Evolutionary conservation across 2,329 filamentous ascomycete species (phyloP), one percentile per base, ranked within the genome.

Genomic region (Alternaria gansuensis): DNA sequence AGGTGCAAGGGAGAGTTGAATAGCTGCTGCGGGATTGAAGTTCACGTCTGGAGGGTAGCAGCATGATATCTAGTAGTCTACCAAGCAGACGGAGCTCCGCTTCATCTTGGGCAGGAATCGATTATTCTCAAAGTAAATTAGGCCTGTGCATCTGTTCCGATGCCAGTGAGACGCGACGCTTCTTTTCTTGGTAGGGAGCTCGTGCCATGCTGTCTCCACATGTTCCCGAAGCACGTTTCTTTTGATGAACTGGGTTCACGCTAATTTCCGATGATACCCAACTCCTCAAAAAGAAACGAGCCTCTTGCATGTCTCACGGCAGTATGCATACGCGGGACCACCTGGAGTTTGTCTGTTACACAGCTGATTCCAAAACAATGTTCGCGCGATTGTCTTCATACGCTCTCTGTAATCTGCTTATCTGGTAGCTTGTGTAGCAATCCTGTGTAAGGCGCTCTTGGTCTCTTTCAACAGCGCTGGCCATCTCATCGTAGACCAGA

Each of bases 341-440:
- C 43, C 43, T 37, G 26, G 29, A 55, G 48, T 65, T 65, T 71
- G 66, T 69, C 70, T 71, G 68, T 70, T 63, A 65, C 66, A 71
- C 68, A 66, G 44, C 60, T 62, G 56, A 57, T 56, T 59, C 49
- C 60, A 52, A 65, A 67, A 67, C 62, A 64, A 33, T 21, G 10
- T 48, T 49, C 59, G 58, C 59, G 58, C 52, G 14, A 40, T 33
- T 24, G n/a, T 40, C 40, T 52, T 36, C 13, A 60, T 46, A 34
- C 50, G n/a, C 50, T 51, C 28, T 39, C 13, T 14, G 17, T 21
- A 26, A 28, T 13, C 36, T 28, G n/a, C 5, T 34, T 9, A 23
- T 14, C 11, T 26, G 14, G 13, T 23, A 11, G 14, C 24, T 17
- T 10, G 3, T 17, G 24, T 9, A 34, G 31, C 31, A 24, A 21